Percentiles rank a stretch among this genome's conserved stretches.
Conservation (phyloP, 202 grass and related monocot species). For the Carex arenaria region DNA sequence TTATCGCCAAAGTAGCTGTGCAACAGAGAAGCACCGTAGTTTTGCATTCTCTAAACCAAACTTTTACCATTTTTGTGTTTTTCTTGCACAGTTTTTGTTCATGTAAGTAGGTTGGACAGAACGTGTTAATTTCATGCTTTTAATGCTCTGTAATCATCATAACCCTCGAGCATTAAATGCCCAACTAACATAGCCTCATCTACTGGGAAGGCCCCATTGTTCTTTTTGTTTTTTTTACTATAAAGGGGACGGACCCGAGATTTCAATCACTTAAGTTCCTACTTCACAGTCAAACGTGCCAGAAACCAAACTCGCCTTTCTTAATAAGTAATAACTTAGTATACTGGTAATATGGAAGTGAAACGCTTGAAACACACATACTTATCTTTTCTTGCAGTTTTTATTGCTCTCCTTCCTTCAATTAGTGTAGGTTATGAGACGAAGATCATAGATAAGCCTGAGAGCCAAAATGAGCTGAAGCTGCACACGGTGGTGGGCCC, state of each 20-base stretch:
- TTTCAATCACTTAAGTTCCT: neutral
- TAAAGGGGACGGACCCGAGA: neutral
- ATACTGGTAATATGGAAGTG: neutral
- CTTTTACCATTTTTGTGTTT: neutral
- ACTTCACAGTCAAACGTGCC: neutral
- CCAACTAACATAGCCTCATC: conserved; percentile 9
- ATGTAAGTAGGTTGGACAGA: neutral
- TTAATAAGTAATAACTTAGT: neutral
- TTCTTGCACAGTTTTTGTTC: neutral
- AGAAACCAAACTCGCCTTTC: neutral
- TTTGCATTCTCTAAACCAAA: neutral
- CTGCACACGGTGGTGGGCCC: conserved; percentile 35
- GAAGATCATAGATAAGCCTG: neutral
- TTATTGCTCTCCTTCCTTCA: neutral
- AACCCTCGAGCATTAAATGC: neutral
- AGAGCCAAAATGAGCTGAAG: neutral
- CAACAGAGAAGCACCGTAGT: neutral
- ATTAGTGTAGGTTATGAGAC: neutral
- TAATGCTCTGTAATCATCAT: neutral
- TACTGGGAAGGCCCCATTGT: neutral
- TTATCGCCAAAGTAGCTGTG: neutral
- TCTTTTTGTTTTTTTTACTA: neutral
- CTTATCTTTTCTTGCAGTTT: neutral
- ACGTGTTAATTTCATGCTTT: neutral
- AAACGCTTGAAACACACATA: neutral